Base-by-base conservation (phyloP, 192 early-diverging fungal species). In the Podila epicladia region DNA sequence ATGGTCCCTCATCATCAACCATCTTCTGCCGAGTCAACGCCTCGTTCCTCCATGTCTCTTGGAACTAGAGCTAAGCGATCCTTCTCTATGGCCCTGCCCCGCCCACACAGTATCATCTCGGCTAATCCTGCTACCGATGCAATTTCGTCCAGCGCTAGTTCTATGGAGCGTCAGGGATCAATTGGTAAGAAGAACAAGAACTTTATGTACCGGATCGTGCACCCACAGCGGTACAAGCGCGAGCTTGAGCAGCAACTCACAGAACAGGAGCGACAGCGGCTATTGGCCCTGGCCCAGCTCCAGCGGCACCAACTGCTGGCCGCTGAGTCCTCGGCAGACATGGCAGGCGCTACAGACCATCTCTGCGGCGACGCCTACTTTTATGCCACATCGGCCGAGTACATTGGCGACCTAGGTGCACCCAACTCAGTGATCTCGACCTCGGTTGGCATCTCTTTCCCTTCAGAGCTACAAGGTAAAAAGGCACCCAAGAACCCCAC, bases 201-300 rank as follows among this genome's bases (percentile, higher is more conserved):
- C 22, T 63, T 79, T 51, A 69, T 80, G 55, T 80, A 80, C 63
- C 55, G 71, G 57, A 73, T 80, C 37, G 77, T 69, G n/a, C 77
- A 80, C 17, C 77, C 77, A 41, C 77, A 80, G 35, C 59, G 77
- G 5, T 80, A 80, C 67, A 80, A 69, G 35, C 77, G 77, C 7
- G 77, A 80, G 57, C 9, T 80, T 58, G 71, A 80, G 49, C 62
- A 80, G 20, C 66, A 80, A 17, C 20, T 53, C 9, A 37, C 65
- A 13, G 62, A 72, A 9, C 62, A 64, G 24, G 77, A 80, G 59
- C 65, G 63, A 0, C 66, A 73, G 55, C 66, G 77, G 5, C 50
- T 73, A 45, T 69, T 73, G 66, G 50, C 61, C 2, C 7, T 80
- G 33, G 77, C 57, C 20, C 50, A 72, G 19, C 33, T 73, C 15